Evolutionary conservation across 208 protist species (phyloP), one percentile per base, ranked within the genome.

Genomic region (Borovskyia barvae): DNA sequence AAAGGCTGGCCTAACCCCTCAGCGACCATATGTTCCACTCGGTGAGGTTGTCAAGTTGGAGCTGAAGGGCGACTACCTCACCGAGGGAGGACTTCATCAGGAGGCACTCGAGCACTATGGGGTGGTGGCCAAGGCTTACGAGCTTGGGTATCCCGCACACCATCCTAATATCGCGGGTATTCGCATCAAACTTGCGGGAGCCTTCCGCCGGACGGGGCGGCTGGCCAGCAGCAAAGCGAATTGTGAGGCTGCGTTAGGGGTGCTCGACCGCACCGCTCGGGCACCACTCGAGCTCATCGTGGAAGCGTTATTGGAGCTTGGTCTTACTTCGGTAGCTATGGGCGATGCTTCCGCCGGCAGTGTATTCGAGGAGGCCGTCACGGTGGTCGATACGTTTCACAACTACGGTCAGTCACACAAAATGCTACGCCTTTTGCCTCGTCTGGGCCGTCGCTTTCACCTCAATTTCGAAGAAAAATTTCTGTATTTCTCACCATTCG

Each of bases 401-500:
- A 82, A 90, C 72, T 67, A 74, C 25, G 90, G 90, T 0, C 76
- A 83, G 58, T 93, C 86, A 15, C 90, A 95, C 72, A 73, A 85
- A 15, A 93, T 93, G 90, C 55, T 95, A 22, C 80, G 90, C 5
- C 66, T 93, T 8, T 56, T 95, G 20, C 90, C 90, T 8, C 80
- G 83, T 22, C 77, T 95, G 7, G 75, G 81, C 26, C 85, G 86
- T 32, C 83, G 85, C 26, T 90, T 95, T 63, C 82, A 86, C 41
- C 75, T 93, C 30, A 95, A 95, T 67, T 80, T 69, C 46, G 85
- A 95, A 66, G 66, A 90, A 40, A 95, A 95, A 62, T 95, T 95
- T 54, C 66, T 91, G 42, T 95, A 95, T 66, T 95, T 84, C 66
- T 90, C 80, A 4, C 90, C 90, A 2, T 93, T 93, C 52, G 90